Base-by-base conservation (phyloP, 768 basidiomycete species). In the Lactarius hatsudake region DNA sequence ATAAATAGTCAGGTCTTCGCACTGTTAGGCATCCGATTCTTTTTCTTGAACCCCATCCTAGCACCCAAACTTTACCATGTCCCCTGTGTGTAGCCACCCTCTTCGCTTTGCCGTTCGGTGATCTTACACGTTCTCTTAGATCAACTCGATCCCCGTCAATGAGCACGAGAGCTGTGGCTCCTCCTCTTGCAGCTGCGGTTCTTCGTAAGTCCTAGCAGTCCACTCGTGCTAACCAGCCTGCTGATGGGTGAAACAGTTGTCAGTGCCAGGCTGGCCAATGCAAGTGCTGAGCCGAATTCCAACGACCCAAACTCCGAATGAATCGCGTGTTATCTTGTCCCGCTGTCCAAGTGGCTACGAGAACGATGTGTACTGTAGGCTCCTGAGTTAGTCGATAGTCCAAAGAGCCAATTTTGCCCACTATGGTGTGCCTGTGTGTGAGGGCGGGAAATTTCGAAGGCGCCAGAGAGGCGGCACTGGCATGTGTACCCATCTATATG, bases 251-350 rank as follows among this genome's bases (percentile, higher is more conserved):
- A 17, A 53, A 15, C 48, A 65, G 64, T 32, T 59, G 64, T 23
- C 0, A 5, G 38, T 60, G 64, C 64, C 30, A 51, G 7, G 32
- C 36, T 2, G 63, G 63, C 4, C 36, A 53, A 5, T 64, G 63
- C 63, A 64, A 64, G 13, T 64, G 63, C 48, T 64, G 45, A 64
- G 18, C 20, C n/a, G 5, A 20, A 15, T 26, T 18, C 5, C 45
- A 36, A 64, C 18, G 6, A 10, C n/a, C 26, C 38, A 56, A 43
- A 30, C 17, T 4, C 28, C 28, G 53, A 55, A 10, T 23, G 17
- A 42, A 62, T 20, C 7, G 7, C 9, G 5, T 8, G 43, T 17
- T 17, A 10, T 38, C 10, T 42, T 57, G 15, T 17, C n/a, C 12
- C 36, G 32, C 2, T 34, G 32, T 61, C 12, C 18, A 20, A n/a